These are phyloP conservation scores for Boletus speciosus DNA, from an alignment of 768 basidiomycete species.

Conservation along the genomic window DNA sequence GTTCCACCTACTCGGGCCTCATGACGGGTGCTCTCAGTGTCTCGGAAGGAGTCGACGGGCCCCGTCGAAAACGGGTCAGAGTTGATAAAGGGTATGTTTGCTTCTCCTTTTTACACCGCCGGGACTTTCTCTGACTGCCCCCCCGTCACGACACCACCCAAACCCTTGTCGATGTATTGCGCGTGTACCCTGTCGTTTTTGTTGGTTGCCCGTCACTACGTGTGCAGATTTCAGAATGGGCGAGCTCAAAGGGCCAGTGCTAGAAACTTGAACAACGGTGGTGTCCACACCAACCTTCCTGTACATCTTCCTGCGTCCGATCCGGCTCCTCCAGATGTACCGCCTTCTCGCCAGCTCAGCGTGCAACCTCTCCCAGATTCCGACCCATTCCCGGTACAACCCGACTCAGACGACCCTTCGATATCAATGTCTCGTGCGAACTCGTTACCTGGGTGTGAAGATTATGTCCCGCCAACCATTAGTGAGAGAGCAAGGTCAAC, in stretches of 20 bases:
- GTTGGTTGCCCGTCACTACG: constrained; percentile 8
- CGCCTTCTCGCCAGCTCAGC: constrained; percentile 35
- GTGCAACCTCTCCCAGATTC: constrained; percentile 45
- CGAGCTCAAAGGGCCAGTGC: constrained; percentile 73
- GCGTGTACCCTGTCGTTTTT: constrained; percentile 9
- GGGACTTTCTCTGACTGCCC: constrained; percentile 23
- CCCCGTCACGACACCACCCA: constrained; percentile 17
- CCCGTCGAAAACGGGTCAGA: constrained; percentile 69
- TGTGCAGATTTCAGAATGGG: constrained; percentile 51
- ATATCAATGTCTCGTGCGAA: constrained; percentile 62
- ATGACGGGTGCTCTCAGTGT: constrained; percentile 62
- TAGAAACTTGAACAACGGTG: constrained; percentile 52
- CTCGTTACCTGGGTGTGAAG: constrained; percentile 38
- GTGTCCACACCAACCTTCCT: constrained; percentile 35
- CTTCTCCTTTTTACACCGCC: constrained; percentile 23
- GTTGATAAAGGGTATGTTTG: constrained; percentile 66
- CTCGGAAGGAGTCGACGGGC: constrained; percentile 50
- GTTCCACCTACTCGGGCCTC: constrained; percentile 81
- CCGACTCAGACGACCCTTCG: constrained; percentile 56
- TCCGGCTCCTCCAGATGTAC: constrained; percentile 39
- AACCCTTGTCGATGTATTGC: constrained; percentile 29
- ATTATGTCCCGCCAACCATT: constrained; percentile 14
- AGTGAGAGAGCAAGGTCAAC: constrained; percentile 27
- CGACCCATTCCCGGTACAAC: constrained; percentile 48
- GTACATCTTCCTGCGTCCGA: constrained; percentile 27